Evolutionary conservation across 768 basidiomycete species (phyloP).

Genomic region (Coprinellus micaceus): DNA sequence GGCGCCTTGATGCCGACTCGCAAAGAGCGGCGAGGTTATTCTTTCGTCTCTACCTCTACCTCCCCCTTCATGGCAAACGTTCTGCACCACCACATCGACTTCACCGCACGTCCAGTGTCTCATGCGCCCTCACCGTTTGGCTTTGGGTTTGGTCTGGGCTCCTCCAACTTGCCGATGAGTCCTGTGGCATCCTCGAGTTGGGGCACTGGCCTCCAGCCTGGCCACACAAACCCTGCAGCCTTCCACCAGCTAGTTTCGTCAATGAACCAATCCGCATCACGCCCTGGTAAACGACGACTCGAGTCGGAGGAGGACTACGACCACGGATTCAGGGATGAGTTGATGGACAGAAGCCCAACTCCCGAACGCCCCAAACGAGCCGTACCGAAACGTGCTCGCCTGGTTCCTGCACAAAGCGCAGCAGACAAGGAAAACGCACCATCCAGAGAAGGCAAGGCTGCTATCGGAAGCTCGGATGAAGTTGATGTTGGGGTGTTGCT

Average conservation of each 20-base stretch:
- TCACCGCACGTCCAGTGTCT: slow-evolving; percentile 54
- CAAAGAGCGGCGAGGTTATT: slow-evolving; percentile 4
- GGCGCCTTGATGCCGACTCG: neutral
- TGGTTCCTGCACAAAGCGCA: slow-evolving; percentile 30
- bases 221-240: slow-evolving; percentile 46
- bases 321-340: slow-evolving; percentile 48
- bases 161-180: slow-evolving; percentile 40
- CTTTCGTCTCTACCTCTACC: slow-evolving; percentile 16
- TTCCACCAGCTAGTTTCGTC: slow-evolving; percentile 56
- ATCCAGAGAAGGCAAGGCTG: slow-evolving; percentile 47
- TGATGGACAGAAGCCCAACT: slow-evolving; percentile 84
- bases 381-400: slow-evolving; percentile 63
- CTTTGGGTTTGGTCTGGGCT: slow-evolving; percentile 66
- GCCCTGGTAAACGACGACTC: slow-evolving; percentile 48
- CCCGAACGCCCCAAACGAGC: slow-evolving; percentile 73
- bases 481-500: slow-evolving; percentile 78
- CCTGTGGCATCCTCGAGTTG: slow-evolving; percentile 40
- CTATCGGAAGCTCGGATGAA: slow-evolving; percentile 45
- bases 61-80: slow-evolving; percentile 62
- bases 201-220: slow-evolving; percentile 43
- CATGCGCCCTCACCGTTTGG: slow-evolving; percentile 65
- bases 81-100: slow-evolving; percentile 61
- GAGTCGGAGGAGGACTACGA: slow-evolving; percentile 75
- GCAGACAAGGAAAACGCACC: slow-evolving; percentile 38
- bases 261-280: slow-evolving; percentile 35